Evolutionary conservation across 2,329 filamentous ascomycete species (phyloP), one percentile per base, ranked within the genome.

Genomic region (Cladosporium colombiae): DNA sequence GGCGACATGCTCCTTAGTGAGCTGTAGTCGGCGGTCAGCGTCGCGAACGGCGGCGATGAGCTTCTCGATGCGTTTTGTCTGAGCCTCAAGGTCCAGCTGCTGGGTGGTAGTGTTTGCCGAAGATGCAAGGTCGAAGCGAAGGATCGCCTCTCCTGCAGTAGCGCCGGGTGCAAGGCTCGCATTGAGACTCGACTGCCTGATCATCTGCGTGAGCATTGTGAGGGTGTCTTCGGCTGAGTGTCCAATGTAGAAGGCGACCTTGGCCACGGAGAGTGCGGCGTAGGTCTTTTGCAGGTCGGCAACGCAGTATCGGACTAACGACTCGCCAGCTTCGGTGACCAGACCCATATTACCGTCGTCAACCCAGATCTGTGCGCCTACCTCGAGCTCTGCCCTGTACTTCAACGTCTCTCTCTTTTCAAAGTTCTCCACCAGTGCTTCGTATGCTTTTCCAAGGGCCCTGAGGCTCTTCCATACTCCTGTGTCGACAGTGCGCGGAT

Each of bases 251-350:
- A 77, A 77, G 0, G 84, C 80, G 31, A 88, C 83, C 58, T 83
- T 83, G 5, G 81, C 77, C 11, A 89, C 78, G 4, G 85, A 84
- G 37, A 89, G 80, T 6, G 87, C 86, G 35, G 85, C 84, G 74
- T 94, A 97, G 3, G 91, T 88, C 62, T 86, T 85, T 53, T 89
- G 88, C 29, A 98, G 82, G 66, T 88, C 88, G 37, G 89, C 82
- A 65, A 98, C 86, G 67, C 91, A 88, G 81, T 90, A 92, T 71
- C 88, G 88, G 70, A 91, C 88, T 74, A 93, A 91, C 11, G 90
- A 88, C 23, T 85, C 81, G 46, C 90, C 76, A 13, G 94, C 88
- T 75, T 92, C 87, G 5, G 82, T 79, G 14, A 96, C 82, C 16
- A 98, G 84, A 3, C 88, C 86, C 4, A 80, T 77, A 73, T 96